Conservation (phyloP, 768 basidiomycete genomes). For the Naganishia friedmannii region DNA sequence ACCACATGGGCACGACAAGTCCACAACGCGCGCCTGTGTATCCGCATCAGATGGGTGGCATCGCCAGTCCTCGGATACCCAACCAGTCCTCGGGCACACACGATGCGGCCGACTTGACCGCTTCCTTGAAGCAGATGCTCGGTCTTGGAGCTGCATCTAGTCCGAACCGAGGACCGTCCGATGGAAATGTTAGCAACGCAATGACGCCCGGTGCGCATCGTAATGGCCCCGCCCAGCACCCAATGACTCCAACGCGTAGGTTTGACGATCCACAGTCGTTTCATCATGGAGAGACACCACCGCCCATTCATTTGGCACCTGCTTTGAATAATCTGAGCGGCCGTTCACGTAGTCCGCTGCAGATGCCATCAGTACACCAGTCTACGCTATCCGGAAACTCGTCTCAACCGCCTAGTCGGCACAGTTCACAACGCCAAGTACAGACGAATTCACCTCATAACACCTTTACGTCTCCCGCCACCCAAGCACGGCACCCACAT, state of each 20-base stretch:
- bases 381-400: not conserved
- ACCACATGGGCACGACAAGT: not conserved
- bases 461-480: not conserved
- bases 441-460: not conserved
- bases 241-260: slow-evolving; percentile 2
- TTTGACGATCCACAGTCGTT: not conserved
- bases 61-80: not conserved
- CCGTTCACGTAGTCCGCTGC: not conserved
- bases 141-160: not conserved
- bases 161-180: not conserved
- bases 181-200: not conserved
- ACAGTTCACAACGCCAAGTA: not conserved
- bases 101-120: not conserved
- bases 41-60: not conserved
- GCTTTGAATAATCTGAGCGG: not conserved
- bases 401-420: not conserved
- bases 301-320: not conserved
- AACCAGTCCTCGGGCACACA: not conserved
- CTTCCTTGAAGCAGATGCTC: slow-evolving; percentile 13
- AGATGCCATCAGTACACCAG: not conserved
- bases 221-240: not conserved
- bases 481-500: not conserved
- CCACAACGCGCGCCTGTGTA: not conserved
- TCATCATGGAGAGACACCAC: slow-evolving; percentile 5
- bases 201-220: not conserved